Base-by-base conservation (phyloP, 176 grass and related monocot genomes). In the Typha latifolia region DNA sequence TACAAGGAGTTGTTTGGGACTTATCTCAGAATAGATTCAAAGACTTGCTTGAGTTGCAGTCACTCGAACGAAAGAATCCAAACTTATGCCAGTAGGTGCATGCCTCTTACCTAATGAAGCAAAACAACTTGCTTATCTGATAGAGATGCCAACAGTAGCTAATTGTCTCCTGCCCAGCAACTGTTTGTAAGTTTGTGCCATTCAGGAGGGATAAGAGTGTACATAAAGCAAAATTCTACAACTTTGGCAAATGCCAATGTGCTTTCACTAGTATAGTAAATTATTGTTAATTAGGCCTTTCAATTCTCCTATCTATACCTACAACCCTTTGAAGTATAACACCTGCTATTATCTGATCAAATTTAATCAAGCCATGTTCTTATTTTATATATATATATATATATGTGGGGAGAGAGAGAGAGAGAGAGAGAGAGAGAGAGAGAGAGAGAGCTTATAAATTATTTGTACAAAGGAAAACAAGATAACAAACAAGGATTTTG, bases 191-290 rank as follows among this genome's bases (percentile, higher is more conserved):
- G 10, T 57, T 57, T 57, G 53, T 57, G 53, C 53, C 15, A 57
- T 57, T 14, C n/a, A 19, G 51, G n/a, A 55, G 51, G 53, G n/a
- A 7, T 18, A 18, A 20, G 53, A 57, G 53, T 20, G 53, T 32
- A 27, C 22, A 55, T 51, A 19, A 70, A 70, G 68, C 49, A 70
- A 70, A 70, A 19, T 7, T 51, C 68, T 69, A 2, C 67, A 53
- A 19, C 67, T 69, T 69, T 69, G 48, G 67, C 67, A 52, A 69
- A 69, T 69, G 67, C 67, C 67, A 69, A 69, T 69, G 67, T 31
- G 61, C 12, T 2, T 32, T 29, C 11, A 15, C 14, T 32, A 11
- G 20, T 24, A 64, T 55, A 16, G 20, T 24, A 64, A 19, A 16
- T 55, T 55, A 57, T 57, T 57, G 15, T 20, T 2, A 57, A 57